These are phyloP conservation scores for Clonostachys byssicola DNA, from an alignment of 2,329 filamentous ascomycete species.

Conservation along the genomic window DNA sequence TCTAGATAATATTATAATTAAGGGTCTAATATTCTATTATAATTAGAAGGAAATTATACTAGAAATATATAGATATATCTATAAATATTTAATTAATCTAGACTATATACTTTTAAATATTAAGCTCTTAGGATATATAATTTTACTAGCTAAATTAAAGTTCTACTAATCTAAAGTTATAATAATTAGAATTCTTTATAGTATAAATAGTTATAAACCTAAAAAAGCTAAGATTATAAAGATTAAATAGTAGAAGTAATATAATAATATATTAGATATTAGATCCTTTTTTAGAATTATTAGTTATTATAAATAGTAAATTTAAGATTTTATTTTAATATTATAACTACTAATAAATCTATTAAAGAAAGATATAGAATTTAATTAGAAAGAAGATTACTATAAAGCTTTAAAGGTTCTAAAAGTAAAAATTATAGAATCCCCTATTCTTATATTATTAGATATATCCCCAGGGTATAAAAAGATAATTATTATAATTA, in stretches of 20 bases:
- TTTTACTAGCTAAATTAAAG: not conserved
- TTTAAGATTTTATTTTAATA: not conserved
- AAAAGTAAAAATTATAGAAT: not conserved
- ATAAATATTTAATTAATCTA: not conserved
- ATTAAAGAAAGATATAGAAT: not conserved
- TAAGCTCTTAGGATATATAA: not conserved
- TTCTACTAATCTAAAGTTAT: not conserved
- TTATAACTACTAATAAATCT: not conserved
- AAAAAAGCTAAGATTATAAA: not conserved
- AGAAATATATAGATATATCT: not conserved
- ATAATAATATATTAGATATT: not conserved
- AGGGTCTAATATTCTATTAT: not conserved
- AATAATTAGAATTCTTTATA: not conserved
- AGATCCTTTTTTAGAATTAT: not conserved
- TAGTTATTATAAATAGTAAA: not conserved
- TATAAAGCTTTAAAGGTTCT: not conserved
- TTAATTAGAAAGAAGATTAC: not conserved
- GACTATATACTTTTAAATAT: not conserved
- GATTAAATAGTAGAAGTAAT: not conserved
- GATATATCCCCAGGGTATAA: not conserved
- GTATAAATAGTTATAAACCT: not conserved
- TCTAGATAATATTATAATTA: not conserved
- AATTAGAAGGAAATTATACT: not conserved
- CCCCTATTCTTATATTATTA: no score
- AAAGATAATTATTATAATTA: not conserved